phyloP scores from a whole-genome alignment of 2,329 filamentous ascomycete species.

The Colletotrichum sp. region DNA sequence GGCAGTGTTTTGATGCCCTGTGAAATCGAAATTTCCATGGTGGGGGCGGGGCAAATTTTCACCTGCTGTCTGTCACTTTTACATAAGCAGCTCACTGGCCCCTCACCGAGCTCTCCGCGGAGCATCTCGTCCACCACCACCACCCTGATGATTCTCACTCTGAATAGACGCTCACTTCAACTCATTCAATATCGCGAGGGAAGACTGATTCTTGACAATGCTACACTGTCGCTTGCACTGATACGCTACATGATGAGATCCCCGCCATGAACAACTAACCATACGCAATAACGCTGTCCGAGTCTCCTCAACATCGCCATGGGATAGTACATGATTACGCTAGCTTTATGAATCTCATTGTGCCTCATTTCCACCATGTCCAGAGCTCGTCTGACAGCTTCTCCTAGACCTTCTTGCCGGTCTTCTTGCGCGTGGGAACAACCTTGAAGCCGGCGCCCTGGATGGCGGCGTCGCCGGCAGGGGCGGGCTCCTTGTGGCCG shows the following conservation, averaged over 20 bases:
- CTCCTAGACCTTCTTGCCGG: slow-evolving; percentile 67
- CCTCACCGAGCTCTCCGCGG: neutral
- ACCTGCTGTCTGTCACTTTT: slow-evolving; percentile 9
- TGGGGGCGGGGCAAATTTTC: slow-evolving; percentile 25
- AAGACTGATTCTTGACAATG: neutral
- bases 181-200: neutral
- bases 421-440: slow-evolving; percentile 91
- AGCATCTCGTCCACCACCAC: neutral
- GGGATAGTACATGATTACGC: neutral
- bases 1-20: slow-evolving; percentile 4
- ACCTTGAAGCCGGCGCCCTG: slow-evolving; percentile 80
- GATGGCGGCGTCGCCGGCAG: slow-evolving; percentile 39
- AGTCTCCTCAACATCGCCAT: neutral
- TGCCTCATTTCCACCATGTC: neutral
- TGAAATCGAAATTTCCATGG: slow-evolving; percentile 23
- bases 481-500: slow-evolving; percentile 52
- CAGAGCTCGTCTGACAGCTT: too few species aligned
- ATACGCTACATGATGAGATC: neutral
- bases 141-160: neutral
- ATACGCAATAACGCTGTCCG: neutral
- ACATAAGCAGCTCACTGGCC: slow-evolving; percentile 19
- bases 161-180: neutral
- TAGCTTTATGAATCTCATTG: neutral
- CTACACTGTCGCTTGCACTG: slow-evolving; percentile 3
- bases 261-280: neutral